Evolutionary conservation across 257 asterid genomes (phyloP).

Genomic region (Solanum tarapatanum): DNA sequence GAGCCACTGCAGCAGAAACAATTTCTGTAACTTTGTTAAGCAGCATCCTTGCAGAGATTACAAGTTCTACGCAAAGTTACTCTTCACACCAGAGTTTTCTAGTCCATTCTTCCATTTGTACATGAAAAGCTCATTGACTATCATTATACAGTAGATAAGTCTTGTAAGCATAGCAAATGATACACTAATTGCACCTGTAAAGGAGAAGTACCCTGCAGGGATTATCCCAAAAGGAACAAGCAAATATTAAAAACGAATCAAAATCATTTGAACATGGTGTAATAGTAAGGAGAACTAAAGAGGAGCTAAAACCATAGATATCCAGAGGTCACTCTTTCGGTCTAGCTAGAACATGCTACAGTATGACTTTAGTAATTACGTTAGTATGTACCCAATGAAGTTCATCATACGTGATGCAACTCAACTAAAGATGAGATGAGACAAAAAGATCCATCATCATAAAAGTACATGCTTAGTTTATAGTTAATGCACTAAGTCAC

Average conservation of each 20-base stretch:
- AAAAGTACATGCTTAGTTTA: not conserved
- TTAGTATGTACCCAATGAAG: not conserved
- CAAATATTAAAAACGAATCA: not conserved
- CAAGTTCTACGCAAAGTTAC: conserved; percentile 5
- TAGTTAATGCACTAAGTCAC: not conserved
- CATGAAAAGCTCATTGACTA: not conserved
- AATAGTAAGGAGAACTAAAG: not conserved
- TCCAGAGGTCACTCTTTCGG: not conserved
- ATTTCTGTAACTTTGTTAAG: conserved; percentile 47
- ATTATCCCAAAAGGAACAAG: not conserved
- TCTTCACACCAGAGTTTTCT: not conserved
- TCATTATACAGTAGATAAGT: not conserved
- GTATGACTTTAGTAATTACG: not conserved
- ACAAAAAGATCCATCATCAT: not conserved
- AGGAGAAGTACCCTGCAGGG: conserved; percentile 1
- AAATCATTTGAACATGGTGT: not conserved
- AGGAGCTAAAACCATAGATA: not conserved
- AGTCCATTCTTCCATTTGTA: not conserved
- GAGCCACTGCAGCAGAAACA: conserved; percentile 40
- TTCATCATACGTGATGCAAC: not conserved
- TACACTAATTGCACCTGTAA: not conserved
- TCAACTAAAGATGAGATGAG: not conserved
- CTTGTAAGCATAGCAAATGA: not conserved
- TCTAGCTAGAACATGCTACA: not conserved
- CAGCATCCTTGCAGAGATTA: conserved; percentile 36